Conservation (phyloP, 257 asterid genomes). For the Ilex aquifolium region DNA sequence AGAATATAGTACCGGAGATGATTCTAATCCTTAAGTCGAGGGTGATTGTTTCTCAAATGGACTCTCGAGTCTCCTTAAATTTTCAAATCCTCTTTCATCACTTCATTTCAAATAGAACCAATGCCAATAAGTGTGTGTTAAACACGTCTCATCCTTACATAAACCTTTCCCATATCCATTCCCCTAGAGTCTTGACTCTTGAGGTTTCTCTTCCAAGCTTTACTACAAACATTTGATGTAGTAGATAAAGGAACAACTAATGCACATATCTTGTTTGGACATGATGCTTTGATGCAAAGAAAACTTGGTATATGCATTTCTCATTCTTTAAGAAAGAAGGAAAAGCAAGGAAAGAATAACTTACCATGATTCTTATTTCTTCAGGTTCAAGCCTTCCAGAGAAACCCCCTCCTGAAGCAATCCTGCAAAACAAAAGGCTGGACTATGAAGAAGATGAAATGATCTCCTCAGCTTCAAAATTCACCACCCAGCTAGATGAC, state of each 20-base stretch:
- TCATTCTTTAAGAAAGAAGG: not conserved
- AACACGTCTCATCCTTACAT: no score
- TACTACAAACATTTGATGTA: not conserved
- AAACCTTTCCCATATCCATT: not conserved
- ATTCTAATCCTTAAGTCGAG: no score
- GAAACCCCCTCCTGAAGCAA: slow-evolving; percentile 27
- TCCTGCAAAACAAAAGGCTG: slow-evolving; percentile 31
- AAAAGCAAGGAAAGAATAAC: slow-evolving; percentile 8
- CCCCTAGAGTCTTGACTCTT: not conserved
- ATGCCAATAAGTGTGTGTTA: no score
- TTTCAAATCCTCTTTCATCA: no score
- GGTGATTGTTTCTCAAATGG: no score
- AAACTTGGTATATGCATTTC: not conserved
- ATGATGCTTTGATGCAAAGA: not conserved
- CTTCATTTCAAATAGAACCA: no score
- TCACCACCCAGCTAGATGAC: slow-evolving; percentile 28
- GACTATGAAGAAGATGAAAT: slow-evolving; percentile 34
- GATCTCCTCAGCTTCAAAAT: slow-evolving; percentile 31
- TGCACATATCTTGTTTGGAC: not conserved
- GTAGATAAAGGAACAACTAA: not conserved
- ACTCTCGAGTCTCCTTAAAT: no score
- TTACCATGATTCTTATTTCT: slow-evolving; percentile 9
- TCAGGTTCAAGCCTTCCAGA: slow-evolving; percentile 49
- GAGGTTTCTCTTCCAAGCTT: not conserved
- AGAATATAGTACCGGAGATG: no score